phyloP scores from a whole-genome alignment of 2,329 filamentous ascomycete genomes.

The Aspergillus nomiae region DNA sequence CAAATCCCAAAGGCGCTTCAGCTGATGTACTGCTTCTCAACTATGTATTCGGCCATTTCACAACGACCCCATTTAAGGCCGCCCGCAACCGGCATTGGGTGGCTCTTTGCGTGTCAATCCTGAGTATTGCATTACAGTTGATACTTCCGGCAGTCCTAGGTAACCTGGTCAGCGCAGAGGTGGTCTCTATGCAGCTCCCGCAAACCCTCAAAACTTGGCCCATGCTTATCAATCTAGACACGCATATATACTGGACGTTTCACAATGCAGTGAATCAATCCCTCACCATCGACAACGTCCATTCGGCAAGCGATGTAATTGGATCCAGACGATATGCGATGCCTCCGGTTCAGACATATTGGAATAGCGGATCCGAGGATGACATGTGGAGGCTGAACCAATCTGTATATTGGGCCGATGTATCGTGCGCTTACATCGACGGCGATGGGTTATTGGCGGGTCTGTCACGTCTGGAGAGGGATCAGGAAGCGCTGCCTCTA shows the following conservation, averaged over 20 bases:
- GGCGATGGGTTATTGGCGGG: background rate
- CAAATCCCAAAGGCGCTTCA: conserved; percentile 5
- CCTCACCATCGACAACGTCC: background rate
- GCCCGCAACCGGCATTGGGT: conserved; percentile 10
- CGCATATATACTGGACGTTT: background rate
- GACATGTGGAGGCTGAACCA: conserved; percentile 10
- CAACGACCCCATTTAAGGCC: conserved; percentile 8
- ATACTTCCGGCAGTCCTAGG: conserved; percentile 7
- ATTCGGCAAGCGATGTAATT: background rate
- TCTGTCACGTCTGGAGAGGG: background rate
- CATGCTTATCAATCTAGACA: conserved; percentile 1
- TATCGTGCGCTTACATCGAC: conserved; percentile 1
- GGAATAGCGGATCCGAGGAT: conserved; percentile 4
- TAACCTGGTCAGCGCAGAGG: conserved; percentile 6
- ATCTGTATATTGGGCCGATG: conserved; percentile 10
- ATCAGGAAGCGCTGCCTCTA: background rate
- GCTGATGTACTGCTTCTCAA: conserved; percentile 11
- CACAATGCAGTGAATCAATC: background rate
- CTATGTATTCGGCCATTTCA: conserved; percentile 12
- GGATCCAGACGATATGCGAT: conserved; percentile 8
- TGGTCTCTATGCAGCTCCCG: background rate
- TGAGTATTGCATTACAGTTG: conserved; percentile 10
- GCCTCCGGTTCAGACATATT: conserved; percentile 7
- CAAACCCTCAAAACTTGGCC: conserved; percentile 11
- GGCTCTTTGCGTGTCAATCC: conserved; percentile 6